phyloP scores from a whole-genome alignment of 179 eudicot species.

The Patellifolia procumbens region DNA sequence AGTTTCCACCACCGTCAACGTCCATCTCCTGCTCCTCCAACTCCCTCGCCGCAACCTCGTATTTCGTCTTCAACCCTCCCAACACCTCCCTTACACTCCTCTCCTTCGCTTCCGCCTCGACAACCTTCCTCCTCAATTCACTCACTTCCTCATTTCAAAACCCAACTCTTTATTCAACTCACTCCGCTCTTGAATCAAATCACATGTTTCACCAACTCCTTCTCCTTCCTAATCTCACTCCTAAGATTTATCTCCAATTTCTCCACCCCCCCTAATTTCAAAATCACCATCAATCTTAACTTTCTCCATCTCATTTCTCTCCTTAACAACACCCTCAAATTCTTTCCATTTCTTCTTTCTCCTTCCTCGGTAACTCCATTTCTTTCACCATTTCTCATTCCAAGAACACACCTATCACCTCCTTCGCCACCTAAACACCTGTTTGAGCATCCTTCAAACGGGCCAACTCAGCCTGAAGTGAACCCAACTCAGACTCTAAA shows the following conservation, averaged over 20 bases:
- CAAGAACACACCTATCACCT: too few relatives aligned
- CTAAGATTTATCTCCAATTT: conserved; percentile 29
- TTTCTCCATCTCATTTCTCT: conserved; percentile 48
- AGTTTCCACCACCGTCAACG: conserved; percentile 35
- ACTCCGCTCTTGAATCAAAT: conserved; percentile 43
- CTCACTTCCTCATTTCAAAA: conserved; percentile 34
- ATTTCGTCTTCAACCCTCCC: conserved; percentile 27
- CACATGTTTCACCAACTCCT: conserved; percentile 19
- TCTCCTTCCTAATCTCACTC: conserved; percentile 40
- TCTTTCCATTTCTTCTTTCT: conserved; percentile 35
- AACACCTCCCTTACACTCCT: too few relatives aligned
- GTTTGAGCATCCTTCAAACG: conserved; percentile 30
- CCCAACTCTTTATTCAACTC: conserved; percentile 31
- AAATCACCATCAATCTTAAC: conserved; percentile 32
- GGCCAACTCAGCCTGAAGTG: conserved; percentile 47
- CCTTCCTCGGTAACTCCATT: conserved; percentile 26
- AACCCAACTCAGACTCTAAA: conserved; percentile 51
- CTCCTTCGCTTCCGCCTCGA: conserved; percentile 33
- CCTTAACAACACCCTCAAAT: conserved; percentile 31
- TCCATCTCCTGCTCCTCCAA: conserved; percentile 34
- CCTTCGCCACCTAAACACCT: conserved; percentile 39
- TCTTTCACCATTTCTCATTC: conserved; percentile 36
- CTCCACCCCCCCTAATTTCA: conserved; percentile 46
- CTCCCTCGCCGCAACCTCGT: conserved; percentile 29
- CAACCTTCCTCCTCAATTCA: conserved; percentile 36